phyloP scores from a whole-genome alignment of 768 basidiomycete species.

The Suillus plorans region DNA sequence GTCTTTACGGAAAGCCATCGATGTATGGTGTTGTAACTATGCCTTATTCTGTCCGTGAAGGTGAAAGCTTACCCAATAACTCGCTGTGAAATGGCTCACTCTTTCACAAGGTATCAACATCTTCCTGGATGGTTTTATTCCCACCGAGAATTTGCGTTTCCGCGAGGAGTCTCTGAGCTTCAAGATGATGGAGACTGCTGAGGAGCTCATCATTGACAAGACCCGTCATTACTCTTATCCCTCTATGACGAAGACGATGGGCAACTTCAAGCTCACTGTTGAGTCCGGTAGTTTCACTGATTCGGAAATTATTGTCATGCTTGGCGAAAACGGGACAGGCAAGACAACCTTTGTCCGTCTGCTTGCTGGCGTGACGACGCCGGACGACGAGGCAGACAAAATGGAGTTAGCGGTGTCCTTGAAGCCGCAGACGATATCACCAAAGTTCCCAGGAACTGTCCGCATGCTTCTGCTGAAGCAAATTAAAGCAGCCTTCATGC shows the following conservation, averaged over 20 bases:
- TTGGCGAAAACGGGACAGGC: slow-evolving; percentile 98
- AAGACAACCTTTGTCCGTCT: slow-evolving; percentile 98
- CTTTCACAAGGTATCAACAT: slow-evolving; percentile 86
- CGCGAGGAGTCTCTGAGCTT: slow-evolving; percentile 93
- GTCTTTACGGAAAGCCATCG: slow-evolving; percentile 94
- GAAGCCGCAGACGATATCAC: slow-evolving; percentile 98
- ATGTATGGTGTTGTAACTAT: slow-evolving; percentile 99
- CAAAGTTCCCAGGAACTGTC: slow-evolving; percentile 96
- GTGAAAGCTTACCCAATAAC: slow-evolving; percentile 37
- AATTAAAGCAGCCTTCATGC: slow-evolving; percentile 96
- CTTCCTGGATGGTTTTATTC: slow-evolving; percentile 98
- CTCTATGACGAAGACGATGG: slow-evolving; percentile 95
- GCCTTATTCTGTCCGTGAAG: slow-evolving; percentile 98
- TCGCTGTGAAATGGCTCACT: slow-evolving; percentile 4
- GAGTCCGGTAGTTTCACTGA: slow-evolving; percentile 92
- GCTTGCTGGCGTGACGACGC: slow-evolving; percentile 82
- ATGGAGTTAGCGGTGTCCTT: slow-evolving; percentile 85
- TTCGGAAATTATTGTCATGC: slow-evolving; percentile 98
- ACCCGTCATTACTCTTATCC: slow-evolving; percentile 92
- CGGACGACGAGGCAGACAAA: slow-evolving; percentile 82
- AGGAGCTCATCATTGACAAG: slow-evolving; percentile 85
- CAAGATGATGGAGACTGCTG: slow-evolving; percentile 96
- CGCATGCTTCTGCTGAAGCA: slow-evolving; percentile 91
- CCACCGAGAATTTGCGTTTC: slow-evolving; percentile 98
- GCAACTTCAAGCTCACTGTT: slow-evolving; percentile 92